phyloP scores from a whole-genome alignment of 305 asterid species.

The Withania somnifera region DNA sequence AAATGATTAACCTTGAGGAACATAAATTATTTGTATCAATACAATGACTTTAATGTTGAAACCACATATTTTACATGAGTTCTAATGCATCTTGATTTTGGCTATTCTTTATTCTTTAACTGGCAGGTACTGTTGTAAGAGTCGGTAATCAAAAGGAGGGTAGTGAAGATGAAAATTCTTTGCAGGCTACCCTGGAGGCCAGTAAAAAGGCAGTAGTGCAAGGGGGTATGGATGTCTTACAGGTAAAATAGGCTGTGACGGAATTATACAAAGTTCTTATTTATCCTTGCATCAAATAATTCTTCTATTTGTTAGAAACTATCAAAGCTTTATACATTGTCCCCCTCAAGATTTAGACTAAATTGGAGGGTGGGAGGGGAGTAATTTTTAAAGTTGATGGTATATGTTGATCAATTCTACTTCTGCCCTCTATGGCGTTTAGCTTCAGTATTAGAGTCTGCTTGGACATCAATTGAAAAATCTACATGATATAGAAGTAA shows the following conservation, averaged over 20 bases:
- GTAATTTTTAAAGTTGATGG: background rate
- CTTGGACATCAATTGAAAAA: background rate
- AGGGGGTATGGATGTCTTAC: constrained; percentile 69
- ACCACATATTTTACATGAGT: background rate
- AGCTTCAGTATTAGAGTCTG: background rate
- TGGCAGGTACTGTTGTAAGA: constrained; percentile 50
- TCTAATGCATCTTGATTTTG: background rate
- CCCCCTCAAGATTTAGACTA: background rate
- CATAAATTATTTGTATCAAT: background rate
- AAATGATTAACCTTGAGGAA: background rate
- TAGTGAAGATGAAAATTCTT: constrained; percentile 26
- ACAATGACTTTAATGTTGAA: background rate
- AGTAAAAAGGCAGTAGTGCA: constrained; percentile 72
- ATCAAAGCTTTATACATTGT: background rate
- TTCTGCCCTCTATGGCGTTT: background rate
- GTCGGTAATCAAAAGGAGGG: constrained; percentile 46
- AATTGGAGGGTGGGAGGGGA: background rate
- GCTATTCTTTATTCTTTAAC: constrained; percentile 13
- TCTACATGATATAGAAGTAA: constrained; percentile 2
- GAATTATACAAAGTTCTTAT: background rate
- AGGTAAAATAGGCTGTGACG: constrained; percentile 30
- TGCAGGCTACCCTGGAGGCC: constrained; percentile 65
- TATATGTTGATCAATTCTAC: background rate
- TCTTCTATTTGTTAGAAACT: background rate
- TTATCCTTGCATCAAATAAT: background rate